Conservation (phyloP, 441 rosid species). For the Populus tomentosa region DNA sequence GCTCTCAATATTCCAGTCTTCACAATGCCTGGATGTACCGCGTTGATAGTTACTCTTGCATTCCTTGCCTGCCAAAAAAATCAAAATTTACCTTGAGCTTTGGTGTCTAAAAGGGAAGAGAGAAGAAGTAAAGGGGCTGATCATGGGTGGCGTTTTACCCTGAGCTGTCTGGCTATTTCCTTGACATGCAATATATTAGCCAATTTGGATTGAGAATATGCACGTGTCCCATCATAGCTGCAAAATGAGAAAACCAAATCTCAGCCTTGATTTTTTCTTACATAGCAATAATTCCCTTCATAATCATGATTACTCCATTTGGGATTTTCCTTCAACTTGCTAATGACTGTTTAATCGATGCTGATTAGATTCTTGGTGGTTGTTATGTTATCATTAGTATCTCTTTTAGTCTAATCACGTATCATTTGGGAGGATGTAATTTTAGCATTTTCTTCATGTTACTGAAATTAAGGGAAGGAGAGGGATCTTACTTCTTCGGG, state of each 20-base stretch:
- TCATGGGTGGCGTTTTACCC: slow-evolving; percentile 31
- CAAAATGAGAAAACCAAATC: background rate
- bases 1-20: slow-evolving; percentile 91
- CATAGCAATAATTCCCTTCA: background rate
- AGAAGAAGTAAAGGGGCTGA: background rate
- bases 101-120: background rate
- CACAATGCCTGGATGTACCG: slow-evolving; percentile 91
- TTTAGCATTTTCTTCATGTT: background rate
- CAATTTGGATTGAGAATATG: slow-evolving; percentile 82
- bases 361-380: background rate
- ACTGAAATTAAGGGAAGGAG: background rate
- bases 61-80: slow-evolving; percentile 52
- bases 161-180: slow-evolving; percentile 65
- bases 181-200: slow-evolving; percentile 81
- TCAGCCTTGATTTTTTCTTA: background rate
- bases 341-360: background rate
- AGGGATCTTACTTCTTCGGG: slow-evolving; percentile 53
- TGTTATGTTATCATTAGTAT: background rate
- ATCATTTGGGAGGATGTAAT: background rate
- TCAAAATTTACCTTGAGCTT: background rate
- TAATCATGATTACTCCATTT: background rate
- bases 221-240: slow-evolving; percentile 76
- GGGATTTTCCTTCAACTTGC: background rate
- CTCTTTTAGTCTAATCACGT: background rate
- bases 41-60: slow-evolving; percentile 74